phyloP scores from a whole-genome alignment of 2,329 filamentous ascomycete species.

The Epichloe elymi region DNA sequence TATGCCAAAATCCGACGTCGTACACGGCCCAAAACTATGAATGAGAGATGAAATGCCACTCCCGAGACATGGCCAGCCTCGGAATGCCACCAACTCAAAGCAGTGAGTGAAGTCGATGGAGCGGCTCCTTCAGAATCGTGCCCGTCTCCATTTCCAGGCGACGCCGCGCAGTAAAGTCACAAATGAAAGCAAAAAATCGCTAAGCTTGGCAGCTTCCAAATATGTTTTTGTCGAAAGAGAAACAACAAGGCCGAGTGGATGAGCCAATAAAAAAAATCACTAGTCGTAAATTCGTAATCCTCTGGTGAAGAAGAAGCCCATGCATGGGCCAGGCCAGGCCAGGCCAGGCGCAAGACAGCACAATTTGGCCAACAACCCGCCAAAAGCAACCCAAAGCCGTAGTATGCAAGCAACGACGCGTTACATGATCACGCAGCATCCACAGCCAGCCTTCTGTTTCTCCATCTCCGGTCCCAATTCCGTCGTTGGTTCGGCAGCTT shows the following conservation, averaged over 20 bases:
- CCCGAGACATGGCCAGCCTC: not conserved
- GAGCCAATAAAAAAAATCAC: not conserved
- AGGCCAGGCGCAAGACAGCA: not conserved
- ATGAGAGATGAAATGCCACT: not conserved
- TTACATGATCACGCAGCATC: slow-evolving; percentile 40
- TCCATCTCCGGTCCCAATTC: slow-evolving; percentile 14
- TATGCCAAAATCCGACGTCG: not conserved
- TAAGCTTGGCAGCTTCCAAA: slow-evolving; percentile 1
- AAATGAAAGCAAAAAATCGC: slow-evolving; percentile 5
- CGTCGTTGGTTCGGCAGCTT: not conserved
- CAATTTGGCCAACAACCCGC: not conserved
- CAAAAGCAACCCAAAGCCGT: not conserved
- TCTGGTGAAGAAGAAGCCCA: not conserved
- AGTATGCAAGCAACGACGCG: no score
- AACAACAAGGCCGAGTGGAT: not conserved
- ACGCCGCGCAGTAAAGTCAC: not conserved
- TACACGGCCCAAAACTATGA: not conserved
- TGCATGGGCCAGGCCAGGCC: not conserved
- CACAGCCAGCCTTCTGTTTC: slow-evolving; percentile 28
- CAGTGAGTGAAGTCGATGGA: not conserved
- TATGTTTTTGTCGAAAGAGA: not conserved
- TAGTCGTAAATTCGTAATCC: slow-evolving; percentile 14
- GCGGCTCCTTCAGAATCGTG: not conserved
- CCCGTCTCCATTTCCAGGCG: not conserved
- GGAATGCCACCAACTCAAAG: not conserved